Conservation (phyloP, 108 stramenopile genomes). For the Discostella pseudostelligera region DNA sequence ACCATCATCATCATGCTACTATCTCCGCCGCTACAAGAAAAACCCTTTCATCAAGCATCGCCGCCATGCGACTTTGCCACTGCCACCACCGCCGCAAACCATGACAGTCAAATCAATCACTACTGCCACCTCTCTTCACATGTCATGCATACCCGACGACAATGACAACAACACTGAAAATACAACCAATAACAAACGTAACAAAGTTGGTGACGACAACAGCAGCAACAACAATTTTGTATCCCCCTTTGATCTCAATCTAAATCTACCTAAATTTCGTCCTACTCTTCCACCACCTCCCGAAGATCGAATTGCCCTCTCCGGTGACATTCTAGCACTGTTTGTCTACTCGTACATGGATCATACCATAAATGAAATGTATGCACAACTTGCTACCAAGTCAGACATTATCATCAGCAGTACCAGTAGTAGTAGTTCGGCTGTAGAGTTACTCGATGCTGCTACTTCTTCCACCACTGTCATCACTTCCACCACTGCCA, state of each 20-base stretch:
- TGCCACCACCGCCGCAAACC: not conserved
- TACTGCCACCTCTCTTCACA: slow-evolving; percentile 1
- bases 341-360: slow-evolving; percentile 77
- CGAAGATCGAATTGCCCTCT: slow-evolving; percentile 72
- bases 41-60: not conserved
- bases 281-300: slow-evolving; percentile 60
- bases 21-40: not conserved
- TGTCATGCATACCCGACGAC: slow-evolving; percentile 41
- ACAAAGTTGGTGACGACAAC: no score
- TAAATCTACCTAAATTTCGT: slow-evolving; percentile 12
- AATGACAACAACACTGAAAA: slow-evolving; percentile 14
- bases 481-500: slow-evolving; percentile 8
- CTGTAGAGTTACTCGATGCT: no score
- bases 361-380: slow-evolving; percentile 58
- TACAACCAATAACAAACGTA: not conserved
- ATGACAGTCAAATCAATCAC: not conserved
- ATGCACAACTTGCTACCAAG: slow-evolving; percentile 18
- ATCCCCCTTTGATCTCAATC: slow-evolving; percentile 3
- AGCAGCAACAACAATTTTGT: not conserved
- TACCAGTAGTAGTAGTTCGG: no score
- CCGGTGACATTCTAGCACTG: slow-evolving; percentile 69
- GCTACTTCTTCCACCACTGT: not conserved
- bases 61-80: not conserved
- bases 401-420: slow-evolving; percentile 1
- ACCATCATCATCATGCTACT: not conserved